Evolutionary conservation across 2,329 filamentous ascomycete genomes (phyloP), one percentile per base, ranked within the genome.

Genomic region (Hypoxylon sp.): DNA sequence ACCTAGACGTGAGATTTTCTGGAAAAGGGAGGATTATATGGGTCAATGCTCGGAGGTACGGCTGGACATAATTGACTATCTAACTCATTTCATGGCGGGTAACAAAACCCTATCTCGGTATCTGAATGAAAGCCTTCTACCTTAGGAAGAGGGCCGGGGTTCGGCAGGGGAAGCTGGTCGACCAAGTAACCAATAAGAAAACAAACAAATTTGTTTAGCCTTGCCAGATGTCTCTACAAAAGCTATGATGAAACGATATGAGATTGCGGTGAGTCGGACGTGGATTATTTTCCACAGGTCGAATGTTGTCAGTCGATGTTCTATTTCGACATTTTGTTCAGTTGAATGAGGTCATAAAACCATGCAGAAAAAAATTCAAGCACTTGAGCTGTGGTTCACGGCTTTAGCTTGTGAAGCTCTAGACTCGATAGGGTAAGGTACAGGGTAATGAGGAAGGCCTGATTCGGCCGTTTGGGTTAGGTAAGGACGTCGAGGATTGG

Each of bases 241-340:
- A 24, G 60, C 31, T 56, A 48, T 47, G 35, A 57, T 67, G 66
- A 71, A 57, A 59, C 69, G 66, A 71, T 63, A 44, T 33, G 47
- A 64, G 37, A 53, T 58, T 70, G 64, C 62, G 65, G 65, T 66
- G 62, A 62, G 33, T 39, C 17, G 24, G 59, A 54, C 44, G 59
- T 60, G 26, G 56, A 68, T 58, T 69, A 47, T 63, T 60, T 68
- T 57, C 61, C 65, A 68, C 60, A 65, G 55, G 73, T 75, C 71
- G 72, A 66, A 73, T 67, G 72, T 73, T 72, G 63, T 74, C 69
- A 71, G 70, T 72, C 73, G 72, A 75, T 75, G 58, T 67, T 70
- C 29, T 67, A 72, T 60, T 62, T 59, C 52, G 35, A 31, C 50
- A 24, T 44, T 37, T 48, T 58, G 22, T 26, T 46, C 48, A 35